These are phyloP conservation scores for Podochytrium sp. DNA, from an alignment of 192 early-diverging fungal genomes.

Conservation along the genomic window DNA sequence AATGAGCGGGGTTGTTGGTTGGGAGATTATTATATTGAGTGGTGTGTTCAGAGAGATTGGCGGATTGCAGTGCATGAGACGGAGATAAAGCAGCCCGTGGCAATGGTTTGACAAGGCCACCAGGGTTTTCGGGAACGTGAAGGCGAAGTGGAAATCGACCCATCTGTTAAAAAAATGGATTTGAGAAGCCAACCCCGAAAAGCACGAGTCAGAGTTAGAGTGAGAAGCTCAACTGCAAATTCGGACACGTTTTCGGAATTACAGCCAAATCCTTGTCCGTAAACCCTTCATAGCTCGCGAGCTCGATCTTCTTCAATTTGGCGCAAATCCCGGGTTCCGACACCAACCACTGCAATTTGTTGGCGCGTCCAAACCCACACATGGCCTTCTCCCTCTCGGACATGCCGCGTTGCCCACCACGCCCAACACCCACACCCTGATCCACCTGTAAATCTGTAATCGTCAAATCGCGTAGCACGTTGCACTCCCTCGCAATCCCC, in stretches of 20 bases:
- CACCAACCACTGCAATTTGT: conserved; percentile 41
- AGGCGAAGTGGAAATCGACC: conserved; percentile 52
- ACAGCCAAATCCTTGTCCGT: conserved; percentile 37
- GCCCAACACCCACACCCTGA: not conserved
- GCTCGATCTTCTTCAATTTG: conserved; percentile 47
- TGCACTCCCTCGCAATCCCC: conserved; percentile 11
- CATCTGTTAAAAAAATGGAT: conserved; percentile 27
- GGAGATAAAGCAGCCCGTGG: conserved; percentile 38
- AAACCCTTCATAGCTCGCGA: conserved; percentile 40
- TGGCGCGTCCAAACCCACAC: conserved; percentile 22
- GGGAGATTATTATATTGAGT: not conserved
- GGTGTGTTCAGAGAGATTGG: conserved; percentile 1
- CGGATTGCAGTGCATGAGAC: conserved; percentile 33
- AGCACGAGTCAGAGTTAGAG: too few species aligned
- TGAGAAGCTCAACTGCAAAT: conserved; percentile 29
- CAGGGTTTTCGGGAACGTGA: conserved; percentile 47
- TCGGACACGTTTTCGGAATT: conserved; percentile 29
- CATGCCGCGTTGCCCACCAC: not conserved
- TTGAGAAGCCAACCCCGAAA: too few species aligned
- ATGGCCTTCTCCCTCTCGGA: conserved; percentile 7
- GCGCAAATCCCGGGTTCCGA: conserved; percentile 21
- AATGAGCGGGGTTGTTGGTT: not conserved
- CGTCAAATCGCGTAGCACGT: conserved; percentile 41
- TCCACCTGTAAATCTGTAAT: conserved; percentile 45
- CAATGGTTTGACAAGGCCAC: conserved; percentile 34